Evolutionary conservation across 179 eudicot genomes (phyloP), one percentile per base, ranked within the genome.

Genomic region (Silene coronaria): DNA sequence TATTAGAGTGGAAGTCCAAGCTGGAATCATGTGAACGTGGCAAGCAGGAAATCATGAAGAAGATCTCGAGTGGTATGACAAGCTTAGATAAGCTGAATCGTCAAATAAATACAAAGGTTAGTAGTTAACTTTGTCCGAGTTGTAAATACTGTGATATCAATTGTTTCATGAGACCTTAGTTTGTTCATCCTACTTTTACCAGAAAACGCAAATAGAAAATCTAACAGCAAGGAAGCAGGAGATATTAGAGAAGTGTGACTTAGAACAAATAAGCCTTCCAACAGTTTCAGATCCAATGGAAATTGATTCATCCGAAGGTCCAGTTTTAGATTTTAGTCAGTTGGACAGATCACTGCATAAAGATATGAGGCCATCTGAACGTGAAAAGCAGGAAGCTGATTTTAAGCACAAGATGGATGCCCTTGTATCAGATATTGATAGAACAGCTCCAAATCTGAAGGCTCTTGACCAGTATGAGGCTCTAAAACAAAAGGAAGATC

Each of bases 401-500:
- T 93, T 91, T 58, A 85, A 81, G 46, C 92, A 88, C 75, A 96
- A 89, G 86, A 93, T 89, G 72, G 88, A 86, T 82, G 81, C 87
- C 57, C 75, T 96, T 69, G 76, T 79, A 28, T 81, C 96, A 67
- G 97, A 96, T 80, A 96, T 96, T 79, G 97, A 89, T 67, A 89
- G 89, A 88, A 89, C 97, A 66, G 91, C 97, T 75, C 99, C 99
- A 67, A 93, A 96, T 84, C 80, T 93, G 77, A 96, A 93, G 87
- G 99, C 97, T 78, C 80, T 96, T 73, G 97, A 93, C 77, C 99
- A 96, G 77, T 96, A 92, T 38, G 97, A 91, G 85, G 96, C 88
- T 79, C 79, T 96, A 72, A 82, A 87, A 77, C 96, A 89, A 87
- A 96, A 91, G 88, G 97, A 96, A 77, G 86, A 87, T 79, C 85